Conservation (phyloP, 257 asterid species). For the Solanum bulbocastanum region DNA sequence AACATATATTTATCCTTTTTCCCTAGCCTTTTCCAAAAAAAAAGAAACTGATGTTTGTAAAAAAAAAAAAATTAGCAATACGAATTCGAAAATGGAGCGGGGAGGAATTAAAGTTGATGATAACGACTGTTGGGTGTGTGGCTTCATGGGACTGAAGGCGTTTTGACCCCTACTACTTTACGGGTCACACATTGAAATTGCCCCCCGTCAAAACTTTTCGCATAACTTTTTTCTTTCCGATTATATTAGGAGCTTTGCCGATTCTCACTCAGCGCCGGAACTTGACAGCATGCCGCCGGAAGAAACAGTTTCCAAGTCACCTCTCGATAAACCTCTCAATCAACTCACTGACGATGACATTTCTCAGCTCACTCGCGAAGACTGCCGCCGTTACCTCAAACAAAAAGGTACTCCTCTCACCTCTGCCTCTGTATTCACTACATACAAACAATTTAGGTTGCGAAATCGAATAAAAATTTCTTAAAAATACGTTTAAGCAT, state of each 20-base stretch:
- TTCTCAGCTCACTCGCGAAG: conserved; percentile 97
- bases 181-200: neutral
- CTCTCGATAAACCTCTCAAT: conserved; percentile 79
- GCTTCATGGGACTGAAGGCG: neutral
- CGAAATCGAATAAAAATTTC: neutral
- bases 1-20: too few relatives aligned
- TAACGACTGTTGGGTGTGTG: neutral
- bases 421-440: neutral
- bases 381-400: conserved; percentile 96
- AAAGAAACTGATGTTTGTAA: too few relatives aligned
- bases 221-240: neutral
- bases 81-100: neutral
- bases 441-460: neutral
- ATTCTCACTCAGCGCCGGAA: conserved; percentile 22
- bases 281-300: conserved; percentile 43
- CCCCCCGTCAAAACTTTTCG: neutral
- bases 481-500: neutral
- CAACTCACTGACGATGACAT: conserved; percentile 94
- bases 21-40: too few relatives aligned
- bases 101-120: neutral
- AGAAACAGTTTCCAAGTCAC: conserved; percentile 42
- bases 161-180: neutral
- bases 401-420: conserved; percentile 50
- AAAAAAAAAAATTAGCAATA: neutral
- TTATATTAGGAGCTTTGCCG: neutral